A percentile compares a stretch with the other conserved stretches of the same genome.
Conservation (phyloP, 2,329 filamentous ascomycete genomes). For the Zymoseptoria brevis region DNA sequence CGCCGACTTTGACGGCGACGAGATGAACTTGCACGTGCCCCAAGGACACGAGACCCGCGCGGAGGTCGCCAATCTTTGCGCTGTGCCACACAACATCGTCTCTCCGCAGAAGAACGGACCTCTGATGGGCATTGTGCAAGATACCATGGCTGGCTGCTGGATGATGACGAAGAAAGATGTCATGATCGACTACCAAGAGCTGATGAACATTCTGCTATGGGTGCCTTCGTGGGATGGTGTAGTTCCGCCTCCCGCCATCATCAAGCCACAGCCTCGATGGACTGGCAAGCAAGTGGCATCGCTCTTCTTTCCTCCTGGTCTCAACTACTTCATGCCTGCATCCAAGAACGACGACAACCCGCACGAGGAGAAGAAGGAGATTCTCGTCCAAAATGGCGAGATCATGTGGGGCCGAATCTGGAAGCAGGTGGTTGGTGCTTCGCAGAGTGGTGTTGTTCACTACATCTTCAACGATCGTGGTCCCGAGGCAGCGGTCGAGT, state of each 20-base stretch:
- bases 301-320: conserved; percentile 77
- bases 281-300: conserved; percentile 97
- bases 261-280: conserved; percentile 89
- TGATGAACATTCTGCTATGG: conserved; percentile 97
- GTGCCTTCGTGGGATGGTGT: conserved; percentile 96
- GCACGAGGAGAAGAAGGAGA: conserved; percentile 43
- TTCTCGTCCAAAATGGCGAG: conserved; percentile 79
- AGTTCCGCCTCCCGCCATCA: conserved; percentile 84
- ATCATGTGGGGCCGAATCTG: conserved; percentile 83
- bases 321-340: conserved; percentile 62
- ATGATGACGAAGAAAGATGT: conserved; percentile 91
- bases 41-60: conserved; percentile 95
- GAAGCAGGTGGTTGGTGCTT: conserved; percentile 91
- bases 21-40: conserved; percentile 99
- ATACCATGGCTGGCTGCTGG: conserved; percentile 92
- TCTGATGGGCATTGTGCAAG: conserved; percentile 98
- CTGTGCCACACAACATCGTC: conserved; percentile 98
- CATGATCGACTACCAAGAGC: conserved; percentile 79
- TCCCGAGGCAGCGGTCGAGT: conserved; percentile 75
- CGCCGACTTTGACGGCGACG: conserved; percentile 98
- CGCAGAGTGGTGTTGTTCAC: conserved; percentile 84
- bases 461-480: conserved; percentile 95
- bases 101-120: conserved; percentile 95
- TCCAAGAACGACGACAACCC: conserved; percentile 25
- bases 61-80: conserved; percentile 86